Conservation (phyloP, 208 protist species). For the Trypanosoma congolense region DNA sequence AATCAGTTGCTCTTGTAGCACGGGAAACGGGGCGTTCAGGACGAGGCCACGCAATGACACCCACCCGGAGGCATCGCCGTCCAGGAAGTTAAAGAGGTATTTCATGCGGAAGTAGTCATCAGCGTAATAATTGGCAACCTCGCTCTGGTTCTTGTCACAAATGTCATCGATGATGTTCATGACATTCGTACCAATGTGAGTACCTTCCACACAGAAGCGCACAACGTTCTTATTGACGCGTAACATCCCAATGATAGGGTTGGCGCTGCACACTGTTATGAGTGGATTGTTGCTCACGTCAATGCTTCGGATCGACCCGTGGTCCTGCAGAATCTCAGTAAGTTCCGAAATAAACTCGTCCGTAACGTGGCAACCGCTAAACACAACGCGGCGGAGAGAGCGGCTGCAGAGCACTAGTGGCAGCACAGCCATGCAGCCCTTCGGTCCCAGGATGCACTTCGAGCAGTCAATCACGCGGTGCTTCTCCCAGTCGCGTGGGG, state of each 20-base stretch:
- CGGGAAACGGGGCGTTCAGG: slow-evolving; percentile 63
- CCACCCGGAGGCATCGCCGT: slow-evolving; percentile 69
- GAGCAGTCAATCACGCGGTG: slow-evolving; percentile 61
- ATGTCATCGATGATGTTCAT: slow-evolving; percentile 55
- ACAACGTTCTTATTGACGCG: slow-evolving; percentile 75
- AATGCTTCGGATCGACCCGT: slow-evolving; percentile 60
- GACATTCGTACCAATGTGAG: slow-evolving; percentile 71
- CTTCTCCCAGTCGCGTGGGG: slow-evolving; percentile 57
- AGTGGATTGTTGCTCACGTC: slow-evolving; percentile 72
- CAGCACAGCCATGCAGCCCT: slow-evolving; percentile 71
- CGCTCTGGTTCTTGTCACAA: slow-evolving; percentile 43
- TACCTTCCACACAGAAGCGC: slow-evolving; percentile 48
- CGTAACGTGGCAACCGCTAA: slow-evolving; percentile 57
- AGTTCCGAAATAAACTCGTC: slow-evolving; percentile 66
- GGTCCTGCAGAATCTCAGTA: slow-evolving; percentile 53
- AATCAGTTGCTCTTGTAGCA: slow-evolving; percentile 82
- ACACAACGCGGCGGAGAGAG: slow-evolving; percentile 52
- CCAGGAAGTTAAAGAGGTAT: slow-evolving; percentile 76
- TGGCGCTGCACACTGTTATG: slow-evolving; percentile 66
- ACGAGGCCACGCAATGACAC: slow-evolving; percentile 68
- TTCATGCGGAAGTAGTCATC: slow-evolving; percentile 84
- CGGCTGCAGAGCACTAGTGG: slow-evolving; percentile 71
- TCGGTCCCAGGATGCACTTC: slow-evolving; percentile 46
- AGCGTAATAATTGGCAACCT: slow-evolving; percentile 68
- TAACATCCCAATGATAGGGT: slow-evolving; percentile 61